Evolutionary conservation across 228 moss, liverwort and hornwort species (phyloP).

Genomic region (Sphagnum fallax): DNA sequence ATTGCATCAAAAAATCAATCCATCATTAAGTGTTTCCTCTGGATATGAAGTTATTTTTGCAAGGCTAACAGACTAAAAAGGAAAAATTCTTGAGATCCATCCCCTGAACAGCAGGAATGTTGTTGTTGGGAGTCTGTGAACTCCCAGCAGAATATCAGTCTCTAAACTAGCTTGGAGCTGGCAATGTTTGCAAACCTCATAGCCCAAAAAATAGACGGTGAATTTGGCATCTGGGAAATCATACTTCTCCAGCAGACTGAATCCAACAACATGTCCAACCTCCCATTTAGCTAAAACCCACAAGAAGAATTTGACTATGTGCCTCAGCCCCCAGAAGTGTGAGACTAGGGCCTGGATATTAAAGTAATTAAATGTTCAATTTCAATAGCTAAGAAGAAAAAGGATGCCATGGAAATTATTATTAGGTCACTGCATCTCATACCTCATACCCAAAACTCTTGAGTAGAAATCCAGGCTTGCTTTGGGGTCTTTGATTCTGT

Average conservation of each 20-base stretch:
- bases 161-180: too few relatives aligned
- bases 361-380: neutral
- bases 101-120: too few relatives aligned
- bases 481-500: constrained; percentile 75
- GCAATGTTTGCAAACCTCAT: constrained; percentile 33
- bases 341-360: neutral
- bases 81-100: too few relatives aligned
- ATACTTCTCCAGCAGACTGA: constrained; percentile 59
- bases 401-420: neutral
- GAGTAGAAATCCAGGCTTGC: constrained; percentile 78
- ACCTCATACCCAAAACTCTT: constrained; percentile 88
- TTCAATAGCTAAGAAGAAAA: neutral
- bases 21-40: too few relatives aligned
- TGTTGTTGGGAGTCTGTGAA: too few relatives aligned
- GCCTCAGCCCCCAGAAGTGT: neutral
- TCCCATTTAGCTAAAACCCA: neutral
- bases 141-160: too few relatives aligned
- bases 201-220: constrained; percentile 79
- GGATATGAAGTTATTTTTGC: too few relatives aligned
- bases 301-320: neutral
- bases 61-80: too few relatives aligned
- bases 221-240: constrained; percentile 80
- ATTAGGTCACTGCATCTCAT: constrained; percentile 9
- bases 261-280: constrained; percentile 1
- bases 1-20: too few relatives aligned